phyloP scores from a whole-genome alignment of 176 grass and related monocot species.

The Juncus effusus region DNA sequence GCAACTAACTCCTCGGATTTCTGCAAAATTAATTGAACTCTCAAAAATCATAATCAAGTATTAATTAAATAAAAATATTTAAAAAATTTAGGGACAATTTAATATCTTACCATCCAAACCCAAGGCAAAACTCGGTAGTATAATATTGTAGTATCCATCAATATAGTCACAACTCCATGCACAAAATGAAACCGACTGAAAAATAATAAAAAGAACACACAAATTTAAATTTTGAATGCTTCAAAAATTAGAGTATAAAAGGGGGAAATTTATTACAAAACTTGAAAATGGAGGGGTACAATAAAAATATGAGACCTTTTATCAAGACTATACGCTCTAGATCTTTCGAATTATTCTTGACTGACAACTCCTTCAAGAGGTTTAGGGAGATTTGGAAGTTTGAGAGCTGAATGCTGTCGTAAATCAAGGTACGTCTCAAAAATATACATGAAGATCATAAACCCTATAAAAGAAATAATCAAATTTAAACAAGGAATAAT shows the following conservation, averaged over 20 bases:
- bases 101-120: conserved; percentile 85
- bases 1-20: conserved; percentile 55
- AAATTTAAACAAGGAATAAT: background rate
- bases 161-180: conserved; percentile 73
- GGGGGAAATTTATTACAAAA: conserved; percentile 1
- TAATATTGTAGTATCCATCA: conserved; percentile 83
- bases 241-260: background rate
- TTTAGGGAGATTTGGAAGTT: conserved; percentile 57
- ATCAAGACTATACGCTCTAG: conserved; percentile 88
- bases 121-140: conserved; percentile 80
- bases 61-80: background rate
- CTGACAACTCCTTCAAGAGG: conserved; percentile 76
- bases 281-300: background rate
- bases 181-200: conserved; percentile 83
- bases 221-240: background rate
- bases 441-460: conserved; percentile 91
- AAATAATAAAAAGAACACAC: conserved; percentile 14
- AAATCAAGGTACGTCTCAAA: conserved; percentile 95
- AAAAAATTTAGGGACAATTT: background rate
- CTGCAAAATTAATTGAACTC: conserved; percentile 40
- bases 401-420: conserved; percentile 74
- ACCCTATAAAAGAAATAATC: conserved; percentile 53
- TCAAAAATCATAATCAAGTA: conserved; percentile 18
- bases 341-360: conserved; percentile 71
- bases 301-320: conserved; percentile 56